These are phyloP conservation scores for Kazachstania martiniae DNA, from an alignment of 805 yeast species.

Conservation along the genomic window DNA sequence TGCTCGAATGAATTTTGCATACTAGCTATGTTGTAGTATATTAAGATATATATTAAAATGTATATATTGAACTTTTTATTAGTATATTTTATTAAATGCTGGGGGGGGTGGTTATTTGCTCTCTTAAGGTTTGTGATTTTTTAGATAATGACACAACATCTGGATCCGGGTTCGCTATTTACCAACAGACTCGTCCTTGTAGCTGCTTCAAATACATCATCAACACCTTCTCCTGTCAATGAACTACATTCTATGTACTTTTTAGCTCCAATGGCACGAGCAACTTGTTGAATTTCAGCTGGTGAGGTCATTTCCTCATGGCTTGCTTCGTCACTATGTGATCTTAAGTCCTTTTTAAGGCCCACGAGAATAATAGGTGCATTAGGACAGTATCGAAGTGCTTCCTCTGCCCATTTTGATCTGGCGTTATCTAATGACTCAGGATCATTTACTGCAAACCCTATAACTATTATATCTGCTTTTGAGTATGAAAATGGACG, in stretches of 20 bases:
- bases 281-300: slow-evolving; percentile 55
- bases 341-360: slow-evolving; percentile 68
- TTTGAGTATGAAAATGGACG: slow-evolving; percentile 82
- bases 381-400: slow-evolving; percentile 64
- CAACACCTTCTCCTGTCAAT: slow-evolving; percentile 89
- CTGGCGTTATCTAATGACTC: slow-evolving; percentile 79
- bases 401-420: slow-evolving; percentile 83
- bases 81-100: no score
- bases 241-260: slow-evolving; percentile 83
- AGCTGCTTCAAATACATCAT: slow-evolving; percentile 86
- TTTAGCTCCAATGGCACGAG: slow-evolving; percentile 72
- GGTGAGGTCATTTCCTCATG: slow-evolving; percentile 39
- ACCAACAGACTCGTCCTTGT: slow-evolving; percentile 69
- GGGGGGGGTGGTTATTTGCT: no score
- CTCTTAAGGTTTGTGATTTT: no score
- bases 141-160: slow-evolving; percentile 29
- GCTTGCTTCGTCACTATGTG: slow-evolving; percentile 23
- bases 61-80: no score
- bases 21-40: no score
- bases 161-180: slow-evolving; percentile 33
- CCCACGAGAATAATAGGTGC: slow-evolving; percentile 77
- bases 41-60: no score
- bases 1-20: no score
- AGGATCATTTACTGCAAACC: slow-evolving; percentile 74
- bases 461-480: slow-evolving; percentile 78